Conservation (phyloP, 2,329 filamentous ascomycete species). For the Pseudohalonectria lignicola region DNA sequence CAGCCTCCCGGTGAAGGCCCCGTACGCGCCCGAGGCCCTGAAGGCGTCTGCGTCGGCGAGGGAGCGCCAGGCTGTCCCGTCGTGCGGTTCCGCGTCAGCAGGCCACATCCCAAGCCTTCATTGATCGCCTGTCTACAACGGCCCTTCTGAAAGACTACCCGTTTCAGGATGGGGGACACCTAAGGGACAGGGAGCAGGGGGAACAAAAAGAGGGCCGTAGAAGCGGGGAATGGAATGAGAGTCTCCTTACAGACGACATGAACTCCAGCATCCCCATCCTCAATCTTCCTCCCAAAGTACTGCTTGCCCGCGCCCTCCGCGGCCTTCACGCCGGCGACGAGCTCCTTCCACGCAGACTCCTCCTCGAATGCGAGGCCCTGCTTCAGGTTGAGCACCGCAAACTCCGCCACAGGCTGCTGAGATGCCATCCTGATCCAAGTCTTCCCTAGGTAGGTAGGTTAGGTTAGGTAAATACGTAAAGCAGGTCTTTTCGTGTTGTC, state of each 20-base stretch:
- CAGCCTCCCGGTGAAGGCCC: not conserved
- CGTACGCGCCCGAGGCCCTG: not conserved
- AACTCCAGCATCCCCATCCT: not conserved
- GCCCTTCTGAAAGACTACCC: too few relatives aligned
- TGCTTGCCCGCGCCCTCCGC: not conserved
- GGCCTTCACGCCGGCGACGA: not conserved
- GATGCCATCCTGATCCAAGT: not conserved
- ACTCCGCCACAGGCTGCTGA: not conserved
- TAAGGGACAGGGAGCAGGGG: too few relatives aligned
- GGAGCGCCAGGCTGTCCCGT: conserved; percentile 4
- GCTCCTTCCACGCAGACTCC: not conserved
- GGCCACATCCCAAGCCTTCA: too few relatives aligned
- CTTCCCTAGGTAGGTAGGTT: too few relatives aligned
- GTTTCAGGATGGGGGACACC: too few relatives aligned
- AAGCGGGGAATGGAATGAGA: not conserved
- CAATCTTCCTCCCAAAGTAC: not conserved
- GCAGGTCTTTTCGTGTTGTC: too few relatives aligned
- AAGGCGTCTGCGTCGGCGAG: conserved; percentile 1
- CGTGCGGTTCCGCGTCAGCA: too few relatives aligned
- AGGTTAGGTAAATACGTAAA: too few relatives aligned
- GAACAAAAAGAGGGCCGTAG: too few relatives aligned
- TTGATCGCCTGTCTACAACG: too few relatives aligned
- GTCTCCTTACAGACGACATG: not conserved
- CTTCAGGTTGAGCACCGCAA: not conserved
- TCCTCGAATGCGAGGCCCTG: not conserved